phyloP scores from a whole-genome alignment of 179 eudicot species.

The Silene coronaria region DNA sequence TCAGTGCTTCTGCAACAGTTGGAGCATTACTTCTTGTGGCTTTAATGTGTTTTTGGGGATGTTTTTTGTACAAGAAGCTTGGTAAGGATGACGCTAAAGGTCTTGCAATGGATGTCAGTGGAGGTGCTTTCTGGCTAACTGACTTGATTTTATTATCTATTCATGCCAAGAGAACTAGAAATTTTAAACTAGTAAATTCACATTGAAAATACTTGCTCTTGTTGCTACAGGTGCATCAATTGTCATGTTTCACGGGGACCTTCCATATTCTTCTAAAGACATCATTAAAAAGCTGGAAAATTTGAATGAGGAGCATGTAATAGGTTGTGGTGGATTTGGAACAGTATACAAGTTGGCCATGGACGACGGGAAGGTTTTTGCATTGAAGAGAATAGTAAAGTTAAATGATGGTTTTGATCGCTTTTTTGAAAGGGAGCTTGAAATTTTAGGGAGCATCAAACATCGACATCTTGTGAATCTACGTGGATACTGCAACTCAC shows the following conservation, averaged over 20 bases:
- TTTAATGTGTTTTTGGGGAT: conserved; percentile 99
- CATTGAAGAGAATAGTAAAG: conserved; percentile 82
- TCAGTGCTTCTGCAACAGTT: conserved; percentile 91
- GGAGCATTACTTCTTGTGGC: conserved; percentile 96
- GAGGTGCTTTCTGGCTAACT: conserved; percentile 43
- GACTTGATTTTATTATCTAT: conserved; percentile 12
- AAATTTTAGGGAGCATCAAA: conserved; percentile 94
- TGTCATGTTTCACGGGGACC: conserved; percentile 98
- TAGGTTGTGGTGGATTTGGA: conserved; percentile 96
- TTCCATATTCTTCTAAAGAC: conserved; percentile 91
- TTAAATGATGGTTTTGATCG: conserved; percentile 87
- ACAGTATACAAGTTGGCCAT: conserved; percentile 89
- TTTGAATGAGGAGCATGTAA: conserved; percentile 79
- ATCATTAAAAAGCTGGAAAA: conserved; percentile 76
- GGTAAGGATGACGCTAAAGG: conserved; percentile 71
- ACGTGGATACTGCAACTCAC: conserved; percentile 96
- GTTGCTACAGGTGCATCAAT: conserved; percentile 78
- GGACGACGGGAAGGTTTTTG: conserved; percentile 93
- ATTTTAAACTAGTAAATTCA: background rate
- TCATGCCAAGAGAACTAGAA: background rate
- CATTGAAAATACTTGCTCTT: conserved; percentile 10
- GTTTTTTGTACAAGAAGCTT: conserved; percentile 88
- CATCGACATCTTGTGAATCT: conserved; percentile 87
- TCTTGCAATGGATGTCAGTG: conserved; percentile 80
- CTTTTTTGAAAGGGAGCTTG: conserved; percentile 92